Evolutionary conservation across 352 stramenopile species (phyloP), one percentile per base, ranked within the genome.

Genomic region (Pythium rhizo-oryzae): DNA sequence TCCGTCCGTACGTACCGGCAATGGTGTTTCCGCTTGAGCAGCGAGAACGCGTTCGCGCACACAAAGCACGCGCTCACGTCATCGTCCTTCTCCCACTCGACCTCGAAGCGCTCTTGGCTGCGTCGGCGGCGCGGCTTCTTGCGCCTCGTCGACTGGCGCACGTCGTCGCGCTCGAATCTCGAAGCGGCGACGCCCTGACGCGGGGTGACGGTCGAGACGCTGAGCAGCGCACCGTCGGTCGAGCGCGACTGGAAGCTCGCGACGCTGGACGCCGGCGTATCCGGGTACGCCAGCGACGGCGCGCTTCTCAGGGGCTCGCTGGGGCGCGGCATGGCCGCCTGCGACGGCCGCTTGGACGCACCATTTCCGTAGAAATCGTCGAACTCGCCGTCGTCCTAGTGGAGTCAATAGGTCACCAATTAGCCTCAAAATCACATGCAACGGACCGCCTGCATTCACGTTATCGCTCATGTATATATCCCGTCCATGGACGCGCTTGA

Each of bases 1-100:
- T 39, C 15, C 35, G 7, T 25, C 4, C 33, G 1, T 2, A 64
- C 75, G 59, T 77, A 85, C 64, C 85, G 81, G 53, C 85, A 94
- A 62, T 94, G 85, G 44, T 94, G 85, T 66, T 91, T 92, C 56
- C 85, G 81, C 61, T 76, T 80, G 52, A 92, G 65, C 16, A 94
- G 52, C 41, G 85, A 92, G 43, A 94, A 94, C 21, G 82, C 72
- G 30, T 70, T 77, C 4, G 47, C 50, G 62, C 85, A 94, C n/a
- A 87, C 66, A 19, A 72, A 75, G 59, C 85, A 94, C 53, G 62
- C 70, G 19, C 60, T 47, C 21, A 87, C 81, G 16, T 70, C 56
- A 3, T 64, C 61, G 51, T 91, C 78, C 16, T 81, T 77, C 55
- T 91, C 68, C 85, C 85, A 94, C 30, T 80, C 76, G 12, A 88